Base-by-base conservation (phyloP, 2,329 filamentous ascomycete species). In the Venturiaceae sp. region DNA sequence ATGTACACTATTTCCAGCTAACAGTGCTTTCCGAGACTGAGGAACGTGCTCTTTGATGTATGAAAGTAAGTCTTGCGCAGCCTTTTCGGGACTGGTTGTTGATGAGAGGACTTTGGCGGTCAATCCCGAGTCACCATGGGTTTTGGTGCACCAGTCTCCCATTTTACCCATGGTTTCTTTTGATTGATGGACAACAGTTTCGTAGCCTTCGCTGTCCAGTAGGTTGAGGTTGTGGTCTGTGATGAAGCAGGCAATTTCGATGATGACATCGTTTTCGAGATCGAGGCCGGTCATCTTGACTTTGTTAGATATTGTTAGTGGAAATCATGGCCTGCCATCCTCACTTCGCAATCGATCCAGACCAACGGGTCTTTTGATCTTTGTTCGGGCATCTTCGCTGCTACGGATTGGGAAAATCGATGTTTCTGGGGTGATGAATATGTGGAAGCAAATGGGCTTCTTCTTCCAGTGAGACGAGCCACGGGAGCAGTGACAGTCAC, bases 1-100 rank as follows among this genome's bases (percentile, higher is more conserved):
- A 69, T 99, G 92, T 28, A 99, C 89, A 59, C 87, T 94, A 74
- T 96, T 99, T 2, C 94, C 94, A 0, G 94, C 92, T 41, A 99
- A 78, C 59, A 97, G 72, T 0, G 84, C 92, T 34, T 74, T 81
- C 53, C 84, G 79, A 8, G 78, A 76, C 60, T 85, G 75, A 0
- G 90, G 88, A 5, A 94, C 81, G 67, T 85, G 80, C 61, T 77
- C 79, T 65, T 85, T 80, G 65, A 99, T 86, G 72, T 97, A 97
- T 23, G 79, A 77, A 36, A 96, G 81, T 36, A 99, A 79, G 14
- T 79, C 81, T 6, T 81, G 75, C 6, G 92, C 87, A 0, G 92
- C 92, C 67, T 84, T 74, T 61, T 86, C 80, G 1, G 89, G 80
- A 2, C 86, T 90, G 2, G 83, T 87, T 1, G 78, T 82, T 0